These are phyloP conservation scores for Paramecium octaurelia DNA, from an alignment of 73 alveolate species.

Conservation along the genomic window DNA sequence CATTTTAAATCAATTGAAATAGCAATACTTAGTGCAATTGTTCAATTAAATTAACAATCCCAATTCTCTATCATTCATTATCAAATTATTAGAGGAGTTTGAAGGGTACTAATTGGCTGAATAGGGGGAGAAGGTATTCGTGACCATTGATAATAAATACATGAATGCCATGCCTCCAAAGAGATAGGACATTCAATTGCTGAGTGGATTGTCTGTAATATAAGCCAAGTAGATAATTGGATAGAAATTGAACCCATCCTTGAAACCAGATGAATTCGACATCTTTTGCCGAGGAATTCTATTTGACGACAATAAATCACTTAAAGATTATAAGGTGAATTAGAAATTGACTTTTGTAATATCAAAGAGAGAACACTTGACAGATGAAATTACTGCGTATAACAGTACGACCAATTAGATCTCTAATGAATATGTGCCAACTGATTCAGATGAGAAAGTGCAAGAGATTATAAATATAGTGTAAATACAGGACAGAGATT, in stretches of 20 bases:
- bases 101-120: slow-evolving; percentile 5
- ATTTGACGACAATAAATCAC: background rate
- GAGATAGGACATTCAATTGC: background rate
- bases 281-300: background rate
- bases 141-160: slow-evolving; percentile 10
- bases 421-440: background rate
- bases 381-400: background rate
- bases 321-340: background rate
- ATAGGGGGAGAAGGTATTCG: background rate
- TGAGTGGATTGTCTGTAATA: background rate
- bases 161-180: slow-evolving; percentile 9
- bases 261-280: background rate
- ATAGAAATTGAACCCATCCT: background rate
- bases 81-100: slow-evolving; percentile 9
- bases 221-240: slow-evolving; percentile 11
- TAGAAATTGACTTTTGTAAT: slow-evolving; percentile 12
- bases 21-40: background rate
- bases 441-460: background rate
- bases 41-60: background rate
- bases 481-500: background rate
- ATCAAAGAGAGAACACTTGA: background rate
- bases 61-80: background rate
- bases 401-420: background rate
- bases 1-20: background rate
- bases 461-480: background rate